Evolutionary conservation across 2,329 filamentous ascomycete genomes (phyloP).

Genomic region (Zymoseptoria pseudotritici): DNA sequence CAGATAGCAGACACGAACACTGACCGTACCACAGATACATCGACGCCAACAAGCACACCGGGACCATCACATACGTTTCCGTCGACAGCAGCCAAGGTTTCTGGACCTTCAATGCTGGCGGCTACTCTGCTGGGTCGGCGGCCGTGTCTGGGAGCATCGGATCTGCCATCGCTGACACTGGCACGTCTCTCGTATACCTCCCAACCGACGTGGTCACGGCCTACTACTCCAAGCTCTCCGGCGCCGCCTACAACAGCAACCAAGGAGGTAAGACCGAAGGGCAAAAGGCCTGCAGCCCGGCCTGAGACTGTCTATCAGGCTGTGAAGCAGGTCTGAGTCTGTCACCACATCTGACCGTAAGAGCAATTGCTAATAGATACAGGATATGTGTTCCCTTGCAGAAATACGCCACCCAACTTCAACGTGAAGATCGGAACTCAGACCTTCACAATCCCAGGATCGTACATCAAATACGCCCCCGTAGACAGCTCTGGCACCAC

Average conservation of each 20-base stretch:
- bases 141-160: constrained; percentile 41
- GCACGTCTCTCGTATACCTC: constrained; percentile 59
- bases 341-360: no score
- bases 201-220: constrained; percentile 45
- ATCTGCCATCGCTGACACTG: constrained; percentile 60
- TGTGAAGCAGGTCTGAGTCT: no score
- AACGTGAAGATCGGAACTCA: constrained; percentile 44
- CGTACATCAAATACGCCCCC: constrained; percentile 49
- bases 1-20: not conserved
- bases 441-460: constrained; percentile 45
- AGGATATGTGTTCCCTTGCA: constrained; percentile 49
- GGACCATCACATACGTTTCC: constrained; percentile 48
- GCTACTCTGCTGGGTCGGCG: constrained; percentile 47
- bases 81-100: constrained; percentile 54
- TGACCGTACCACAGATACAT: constrained; percentile 44
- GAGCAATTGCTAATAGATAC: no score
- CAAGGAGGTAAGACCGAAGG: constrained; percentile 35
- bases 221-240: constrained; percentile 54
- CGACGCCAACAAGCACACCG: constrained; percentile 49
- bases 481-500: constrained; percentile 30
- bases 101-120: constrained; percentile 54
- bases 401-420: constrained; percentile 46
- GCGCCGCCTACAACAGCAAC: constrained; percentile 41
- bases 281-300: no score
- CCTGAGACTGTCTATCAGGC: no score